Base-by-base conservation (phyloP, 352 stramenopile genomes). In the Phytophthora kernoviae region DNA sequence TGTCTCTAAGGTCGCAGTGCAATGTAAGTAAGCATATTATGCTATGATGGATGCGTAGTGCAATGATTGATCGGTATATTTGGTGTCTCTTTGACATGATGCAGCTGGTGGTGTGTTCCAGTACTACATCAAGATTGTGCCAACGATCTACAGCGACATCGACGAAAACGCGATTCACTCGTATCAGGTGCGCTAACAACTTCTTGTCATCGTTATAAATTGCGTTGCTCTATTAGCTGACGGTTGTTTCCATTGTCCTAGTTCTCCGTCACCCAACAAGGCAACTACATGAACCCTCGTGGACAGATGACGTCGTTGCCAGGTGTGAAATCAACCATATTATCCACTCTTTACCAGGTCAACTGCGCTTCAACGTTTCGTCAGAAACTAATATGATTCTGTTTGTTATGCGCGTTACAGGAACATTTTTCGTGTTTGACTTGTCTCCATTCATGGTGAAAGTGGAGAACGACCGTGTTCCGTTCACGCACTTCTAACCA, bases 101-200 rank as follows among this genome's bases (percentile, higher is more conserved):
- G 6, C 46, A 94, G 85, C 56, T 27, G 85, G 85, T 11, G 85
- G 79, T 14, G 81, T 93, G 52, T 93, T 91, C 61, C 84, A 94
- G 72, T 94, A 94, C 71, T 92, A 90, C 58, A 88, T 94, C 72
- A 94, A 94, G 70, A 84, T 94, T 42, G 84, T 94, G 47, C 86
- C 86, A 18, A 94, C 86, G 21, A 89, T 94, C 57, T 94, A 91
- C 73, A 87, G 78, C 59, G 83, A 93, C 44, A 84, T 87, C 18
- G 77, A 82, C 53, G 72, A 81, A 10, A 65, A 69, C 12, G 66
- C 73, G 2, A 80, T 86, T 18, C 64, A 82, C 46, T 92, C 82
- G 60, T 93, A 93, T 60, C 86, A 89, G 70, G 76, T 87, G 17
- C 41, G 44, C 15, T 39, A 3, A 61, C 15, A 51, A 15, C 42